Conservation (phyloP, 352 stramenopile genomes). For the Phytopythium helicoides region DNA sequence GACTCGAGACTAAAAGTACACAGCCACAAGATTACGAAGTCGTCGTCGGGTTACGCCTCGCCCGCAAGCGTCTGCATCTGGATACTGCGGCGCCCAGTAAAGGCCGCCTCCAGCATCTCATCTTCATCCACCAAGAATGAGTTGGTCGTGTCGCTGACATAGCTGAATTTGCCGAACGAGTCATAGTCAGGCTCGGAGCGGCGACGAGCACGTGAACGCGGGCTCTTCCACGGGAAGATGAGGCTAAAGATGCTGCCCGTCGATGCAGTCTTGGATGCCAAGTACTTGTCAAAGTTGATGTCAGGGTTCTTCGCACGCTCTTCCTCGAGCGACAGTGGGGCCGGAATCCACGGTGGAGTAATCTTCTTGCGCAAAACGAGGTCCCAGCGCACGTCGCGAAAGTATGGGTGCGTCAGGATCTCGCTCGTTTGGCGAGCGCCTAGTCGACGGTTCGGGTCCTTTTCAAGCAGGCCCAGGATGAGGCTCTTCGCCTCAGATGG, state of each 20-base stretch:
- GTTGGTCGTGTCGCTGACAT: slow-evolving; percentile 86
- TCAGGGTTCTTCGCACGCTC: slow-evolving; percentile 75
- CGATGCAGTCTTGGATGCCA: slow-evolving; percentile 77
- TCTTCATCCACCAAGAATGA: slow-evolving; percentile 89
- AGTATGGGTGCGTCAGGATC: slow-evolving; percentile 83
- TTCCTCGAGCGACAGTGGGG: slow-evolving; percentile 66
- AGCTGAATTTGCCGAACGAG: slow-evolving; percentile 86
- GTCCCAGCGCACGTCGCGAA: slow-evolving; percentile 77
- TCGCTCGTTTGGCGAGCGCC: slow-evolving; percentile 81
- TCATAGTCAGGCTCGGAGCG: slow-evolving; percentile 62
- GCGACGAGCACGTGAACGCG: slow-evolving; percentile 42
- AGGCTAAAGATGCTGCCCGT: slow-evolving; percentile 82
- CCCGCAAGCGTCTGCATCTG: slow-evolving; percentile 79
- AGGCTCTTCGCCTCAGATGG: slow-evolving; percentile 66
- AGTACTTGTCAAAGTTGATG: slow-evolving; percentile 86
- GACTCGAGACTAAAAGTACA: slow-evolving; percentile 9
- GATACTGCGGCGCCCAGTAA: slow-evolving; percentile 76
- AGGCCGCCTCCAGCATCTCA: slow-evolving; percentile 85
- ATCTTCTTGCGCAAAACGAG: slow-evolving; percentile 83
- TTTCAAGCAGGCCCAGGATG: slow-evolving; percentile 78
- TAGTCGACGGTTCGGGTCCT: slow-evolving; percentile 80
- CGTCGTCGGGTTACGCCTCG: slow-evolving; percentile 38
- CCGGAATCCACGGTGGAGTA: slow-evolving; percentile 65
- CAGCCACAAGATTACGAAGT: neutral
- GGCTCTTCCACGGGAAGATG: slow-evolving; percentile 77